Base-by-base conservation (phyloP, 2,329 filamentous ascomycete genomes). In the Exophiala spinifera region DNA sequence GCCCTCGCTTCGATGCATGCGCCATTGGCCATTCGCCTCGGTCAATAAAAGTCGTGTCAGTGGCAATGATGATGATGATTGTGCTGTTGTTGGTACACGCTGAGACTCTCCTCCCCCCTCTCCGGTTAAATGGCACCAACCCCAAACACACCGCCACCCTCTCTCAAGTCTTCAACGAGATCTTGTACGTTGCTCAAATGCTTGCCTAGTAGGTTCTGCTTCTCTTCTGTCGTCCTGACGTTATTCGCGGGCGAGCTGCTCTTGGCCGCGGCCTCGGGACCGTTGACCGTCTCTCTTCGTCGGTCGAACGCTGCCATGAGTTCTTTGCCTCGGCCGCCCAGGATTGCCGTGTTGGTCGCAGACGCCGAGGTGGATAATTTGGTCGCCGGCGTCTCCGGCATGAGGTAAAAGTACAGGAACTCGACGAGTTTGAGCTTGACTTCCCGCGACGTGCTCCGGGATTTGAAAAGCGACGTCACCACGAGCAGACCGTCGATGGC, bases 321-420 rank as follows among this genome's bases (percentile, higher is more conserved):
- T 72, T 88, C 89, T 70, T 82, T 87, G 1, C 86, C 84, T 66
- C 83, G 87, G 57, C 84, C 79, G 66, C 85, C 76, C 8, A 66
- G 61, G 3, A 71, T 64, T 4, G 70, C 72, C 1, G 72, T 71
- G 55, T 71, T 74, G 19, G 69, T 70, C 11, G 66, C 65, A 6
- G 60, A 61, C 1, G 60, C 59, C 3, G 57, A 79, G 75, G 42
- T 80, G 33, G 56, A 63, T 23, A 53, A 55, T 58, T 46, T 62
- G 54, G 37, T 50, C 15, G 68, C 68, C 1, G 77, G 85, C 0
- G 82, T 83, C 74, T 99, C 94, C 47, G 92, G 91, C 87, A 97
- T 96, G 64, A 99, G 85, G 72, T 97, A 99, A 73, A 97, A 97
- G 77, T 97, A 97, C 48, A 99, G 76, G 69, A 97, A 97, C 72